These are phyloP conservation scores for Otatea glauca DNA, from an alignment of 176 grass and related monocot genomes.

Conservation along the genomic window DNA sequence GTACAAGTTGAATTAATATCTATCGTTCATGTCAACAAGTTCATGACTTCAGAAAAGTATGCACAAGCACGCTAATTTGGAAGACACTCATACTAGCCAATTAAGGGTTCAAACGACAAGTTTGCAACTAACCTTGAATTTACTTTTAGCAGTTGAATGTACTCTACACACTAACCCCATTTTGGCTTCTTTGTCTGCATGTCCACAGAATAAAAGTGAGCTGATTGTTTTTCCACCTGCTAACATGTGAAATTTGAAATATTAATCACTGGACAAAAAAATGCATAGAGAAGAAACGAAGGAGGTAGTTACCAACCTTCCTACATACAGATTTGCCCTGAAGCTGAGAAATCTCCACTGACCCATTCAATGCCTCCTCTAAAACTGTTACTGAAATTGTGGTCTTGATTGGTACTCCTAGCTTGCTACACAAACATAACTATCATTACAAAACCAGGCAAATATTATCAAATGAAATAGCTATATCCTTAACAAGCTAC, in stretches of 20 bases:
- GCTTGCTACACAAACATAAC: conserved; percentile 68
- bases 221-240: conserved; percentile 98
- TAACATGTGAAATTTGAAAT: conserved; percentile 40
- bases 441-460: conserved; percentile 22
- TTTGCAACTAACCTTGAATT: conserved; percentile 88
- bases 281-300: conserved; percentile 34
- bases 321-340: conserved; percentile 61
- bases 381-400: conserved; percentile 95
- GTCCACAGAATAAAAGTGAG: conserved; percentile 94
- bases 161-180: conserved; percentile 91
- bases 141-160: conserved; percentile 86
- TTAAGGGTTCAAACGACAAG: too few relatives aligned
- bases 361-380: conserved; percentile 85
- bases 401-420: conserved; percentile 97
- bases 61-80: too few relatives aligned
- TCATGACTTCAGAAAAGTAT: too few relatives aligned
- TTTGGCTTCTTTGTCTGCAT: conserved; percentile 84
- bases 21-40: too few relatives aligned
- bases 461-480: conserved; percentile 32
- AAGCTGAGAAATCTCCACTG: conserved; percentile 71
- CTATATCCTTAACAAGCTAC: conserved; percentile 46
- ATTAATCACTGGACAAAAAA: conserved; percentile 8
- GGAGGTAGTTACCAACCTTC: conserved; percentile 60
- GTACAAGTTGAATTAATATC: not conserved
- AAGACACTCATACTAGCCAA: too few relatives aligned